Conservation (phyloP, 139 green algal species). For the Astrephomene gubernaculifera region DNA sequence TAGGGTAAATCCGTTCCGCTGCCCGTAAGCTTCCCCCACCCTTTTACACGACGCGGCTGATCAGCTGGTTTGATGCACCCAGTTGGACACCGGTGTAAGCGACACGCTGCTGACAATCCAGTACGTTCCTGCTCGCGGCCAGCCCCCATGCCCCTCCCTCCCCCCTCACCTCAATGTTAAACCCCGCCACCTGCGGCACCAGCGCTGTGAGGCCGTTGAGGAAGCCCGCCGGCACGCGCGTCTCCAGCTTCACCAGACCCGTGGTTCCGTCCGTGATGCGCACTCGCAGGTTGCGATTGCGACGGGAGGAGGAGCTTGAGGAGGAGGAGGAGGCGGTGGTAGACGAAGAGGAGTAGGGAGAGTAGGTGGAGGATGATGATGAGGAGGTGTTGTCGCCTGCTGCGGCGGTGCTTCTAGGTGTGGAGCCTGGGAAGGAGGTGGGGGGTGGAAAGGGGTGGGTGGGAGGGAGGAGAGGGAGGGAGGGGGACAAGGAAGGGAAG, state of each 20-base stretch:
- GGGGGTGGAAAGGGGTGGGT: not conserved
- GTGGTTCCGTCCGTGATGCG: slow-evolving; percentile 10
- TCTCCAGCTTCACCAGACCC: slow-evolving; percentile 67
- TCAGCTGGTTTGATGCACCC: not conserved
- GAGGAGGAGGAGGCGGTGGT: not conserved
- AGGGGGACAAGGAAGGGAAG: not conserved
- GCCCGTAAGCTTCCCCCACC: not conserved
- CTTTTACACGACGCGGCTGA: not conserved
- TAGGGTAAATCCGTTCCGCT: not conserved
- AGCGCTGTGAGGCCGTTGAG: slow-evolving; percentile 55
- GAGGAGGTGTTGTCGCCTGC: too few species aligned
- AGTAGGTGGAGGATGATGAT: too few species aligned
- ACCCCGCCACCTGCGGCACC: slow-evolving; percentile 59
- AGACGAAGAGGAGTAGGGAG: not conserved
- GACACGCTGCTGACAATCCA: too few species aligned
- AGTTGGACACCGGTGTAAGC: too few species aligned
- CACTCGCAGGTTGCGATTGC: slow-evolving; percentile 27
- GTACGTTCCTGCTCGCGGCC: not conserved
- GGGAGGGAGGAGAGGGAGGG: not conserved
- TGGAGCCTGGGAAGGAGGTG: too few species aligned
- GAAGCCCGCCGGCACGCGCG: slow-evolving; percentile 64
- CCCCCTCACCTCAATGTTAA: slow-evolving; percentile 57
- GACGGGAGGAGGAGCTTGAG: slow-evolving; percentile 12
- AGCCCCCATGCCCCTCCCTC: not conserved
- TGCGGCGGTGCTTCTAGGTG: too few species aligned